Evolutionary conservation across 768 basidiomycete species (phyloP).

Genomic region (Hygrophorus pudorinus): DNA sequence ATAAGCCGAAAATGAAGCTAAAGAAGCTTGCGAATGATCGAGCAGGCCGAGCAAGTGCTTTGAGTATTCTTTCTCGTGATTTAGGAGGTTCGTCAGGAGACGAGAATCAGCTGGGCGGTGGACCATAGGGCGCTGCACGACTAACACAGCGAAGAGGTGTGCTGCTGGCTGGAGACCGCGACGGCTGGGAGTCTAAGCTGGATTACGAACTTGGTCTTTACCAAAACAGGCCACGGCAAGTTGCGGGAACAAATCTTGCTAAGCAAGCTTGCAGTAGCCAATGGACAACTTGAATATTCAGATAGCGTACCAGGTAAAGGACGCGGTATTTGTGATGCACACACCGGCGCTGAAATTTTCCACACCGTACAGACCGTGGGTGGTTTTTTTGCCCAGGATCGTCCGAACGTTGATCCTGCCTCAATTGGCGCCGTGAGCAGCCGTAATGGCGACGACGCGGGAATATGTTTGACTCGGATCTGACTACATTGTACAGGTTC

Average conservation of each 20-base stretch:
- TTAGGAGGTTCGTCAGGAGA: slow-evolving; percentile 56
- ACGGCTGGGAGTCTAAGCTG: no score
- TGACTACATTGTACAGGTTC: slow-evolving; percentile 29
- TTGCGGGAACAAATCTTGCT: no score
- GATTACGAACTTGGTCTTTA: no score
- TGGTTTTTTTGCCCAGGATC: slow-evolving; percentile 37
- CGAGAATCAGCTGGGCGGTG: slow-evolving; percentile 68
- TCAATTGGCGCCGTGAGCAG: slow-evolving; percentile 22
- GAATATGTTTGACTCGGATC: not conserved
- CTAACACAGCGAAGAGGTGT: no score
- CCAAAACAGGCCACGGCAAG: no score
- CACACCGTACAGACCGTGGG: slow-evolving; percentile 22
- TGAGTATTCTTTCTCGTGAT: slow-evolving; percentile 62
- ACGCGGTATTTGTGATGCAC: no score
- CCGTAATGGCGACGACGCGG: not conserved
- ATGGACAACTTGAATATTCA: no score
- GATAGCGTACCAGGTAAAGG: no score
- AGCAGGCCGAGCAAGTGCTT: slow-evolving; percentile 51
- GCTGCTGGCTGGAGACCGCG: no score
- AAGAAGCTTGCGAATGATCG: slow-evolving; percentile 46
- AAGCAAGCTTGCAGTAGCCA: no score
- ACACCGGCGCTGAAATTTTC: no score
- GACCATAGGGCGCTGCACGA: no score
- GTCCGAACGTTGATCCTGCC: slow-evolving; percentile 12
- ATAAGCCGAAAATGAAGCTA: slow-evolving; percentile 63